Base-by-base conservation (phyloP, 352 stramenopile genomes). In the Pythium angustatum region DNA sequence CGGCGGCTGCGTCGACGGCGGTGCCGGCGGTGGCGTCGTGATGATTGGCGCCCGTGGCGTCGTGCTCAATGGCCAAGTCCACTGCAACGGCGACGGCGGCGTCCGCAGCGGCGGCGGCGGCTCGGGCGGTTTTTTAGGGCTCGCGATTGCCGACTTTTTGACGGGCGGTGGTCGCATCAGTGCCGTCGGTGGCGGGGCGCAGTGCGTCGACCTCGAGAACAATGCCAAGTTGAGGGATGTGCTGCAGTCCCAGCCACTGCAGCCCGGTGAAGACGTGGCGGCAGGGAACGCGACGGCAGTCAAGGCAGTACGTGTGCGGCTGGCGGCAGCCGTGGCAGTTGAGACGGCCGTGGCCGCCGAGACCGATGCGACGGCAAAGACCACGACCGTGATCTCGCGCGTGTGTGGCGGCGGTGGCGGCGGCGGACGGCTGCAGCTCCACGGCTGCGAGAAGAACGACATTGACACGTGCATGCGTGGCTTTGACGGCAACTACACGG, bases 401-500 rank as follows among this genome's bases (percentile, higher is more conserved):
- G 54, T 88, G 15, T 93, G 85, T 45, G 85, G 85, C 7, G 85
- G 85, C n/a, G 85, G 85, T 15, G 85, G 85, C 5, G 85, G 81
- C 22, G 85, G 85, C 22, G 85, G 85, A 21, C 82, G 83, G 2
- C 49, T 93, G 17, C 85, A 91, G 31, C 73, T 93, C n/a, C 77
- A 72, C 1, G 85, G 85, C 3, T 93, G 85, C 34, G 79, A 87
- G 38, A 60, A 80, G 6, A 88, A 73, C 43, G 77, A 84, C 17
- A 87, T 89, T 55, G 78, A 84, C 58, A 66, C 75, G 26, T 93
- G 85, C 52, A 91, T 81, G 12, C 72, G 71, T 24, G 81, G 62
- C 14, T 93, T 93, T 71, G 82, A 87, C 30, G 85, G 85, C 12
- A 90, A 88, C 43, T 93, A 93, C 62, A 90, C 83, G 10, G 85